phyloP scores from a whole-genome alignment of 2,329 filamentous ascomycete genomes.

The Sarocladium brachiariae region DNA sequence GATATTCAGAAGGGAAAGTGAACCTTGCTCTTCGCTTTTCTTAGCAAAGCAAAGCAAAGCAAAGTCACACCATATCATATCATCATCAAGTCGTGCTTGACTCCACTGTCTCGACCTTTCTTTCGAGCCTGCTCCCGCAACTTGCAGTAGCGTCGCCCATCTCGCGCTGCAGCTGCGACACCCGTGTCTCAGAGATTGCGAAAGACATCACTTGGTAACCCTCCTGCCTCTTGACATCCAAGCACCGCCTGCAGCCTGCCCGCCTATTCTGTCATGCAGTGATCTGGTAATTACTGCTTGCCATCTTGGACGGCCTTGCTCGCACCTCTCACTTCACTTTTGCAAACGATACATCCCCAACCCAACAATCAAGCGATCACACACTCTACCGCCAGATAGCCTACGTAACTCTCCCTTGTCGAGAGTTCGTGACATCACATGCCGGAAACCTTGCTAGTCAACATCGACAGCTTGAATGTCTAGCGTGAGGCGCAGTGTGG shows the following conservation, averaged over 20 bases:
- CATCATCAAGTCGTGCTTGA: background rate
- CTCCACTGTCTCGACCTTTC: background rate
- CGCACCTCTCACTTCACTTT: background rate
- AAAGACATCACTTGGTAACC: background rate
- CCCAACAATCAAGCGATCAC: background rate
- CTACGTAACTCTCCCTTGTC: background rate
- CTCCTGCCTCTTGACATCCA: constrained; percentile 2
- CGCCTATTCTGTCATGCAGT: background rate
- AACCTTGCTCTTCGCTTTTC: background rate
- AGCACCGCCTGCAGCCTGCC: background rate
- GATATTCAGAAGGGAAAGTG: too few species aligned
- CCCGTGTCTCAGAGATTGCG: constrained; percentile 8
- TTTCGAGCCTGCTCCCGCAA: background rate
- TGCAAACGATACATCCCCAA: background rate
- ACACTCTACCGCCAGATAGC: background rate
- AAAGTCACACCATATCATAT: background rate
- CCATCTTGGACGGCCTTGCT: background rate
- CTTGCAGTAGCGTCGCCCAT: background rate
- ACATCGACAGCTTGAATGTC: background rate
- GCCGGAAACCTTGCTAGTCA: background rate
- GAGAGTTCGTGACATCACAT: constrained; percentile 7
- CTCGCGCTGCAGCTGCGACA: constrained; percentile 8
- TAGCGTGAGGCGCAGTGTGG: constrained; percentile 2
- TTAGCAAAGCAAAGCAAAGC: background rate
- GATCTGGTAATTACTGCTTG: constrained; percentile 7